Percentiles rank a stretch among this genome's conserved stretches.
These are phyloP conservation scores for Oehlia diaphana DNA, from an alignment of 192 early-diverging fungal species.

Conservation along the genomic window DNA sequence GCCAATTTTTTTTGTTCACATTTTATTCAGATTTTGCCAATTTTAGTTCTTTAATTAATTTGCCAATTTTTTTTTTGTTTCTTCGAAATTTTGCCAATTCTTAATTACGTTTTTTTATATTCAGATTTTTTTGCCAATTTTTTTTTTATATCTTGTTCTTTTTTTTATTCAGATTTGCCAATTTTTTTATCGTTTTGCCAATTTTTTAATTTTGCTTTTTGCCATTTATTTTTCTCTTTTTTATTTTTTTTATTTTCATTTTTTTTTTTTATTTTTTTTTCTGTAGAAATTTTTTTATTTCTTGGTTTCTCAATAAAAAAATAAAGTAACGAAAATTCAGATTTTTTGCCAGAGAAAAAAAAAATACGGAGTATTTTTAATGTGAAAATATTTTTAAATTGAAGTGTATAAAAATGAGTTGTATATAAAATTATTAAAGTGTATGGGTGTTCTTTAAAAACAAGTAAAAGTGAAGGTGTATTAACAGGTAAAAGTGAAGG, in stretches of 20 bases:
- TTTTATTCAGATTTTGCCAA: conserved; percentile 16
- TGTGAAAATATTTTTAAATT: too few species aligned
- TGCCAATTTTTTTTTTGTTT: not conserved
- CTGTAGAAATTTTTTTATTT: not conserved
- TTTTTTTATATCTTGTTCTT: not conserved
- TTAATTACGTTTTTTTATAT: not conserved
- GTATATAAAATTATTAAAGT: too few species aligned
- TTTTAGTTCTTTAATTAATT: not conserved
- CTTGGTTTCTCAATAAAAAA: not conserved
- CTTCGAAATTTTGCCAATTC: conserved; percentile 13
- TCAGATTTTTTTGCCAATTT: not conserved
- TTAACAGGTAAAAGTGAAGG: too few species aligned
- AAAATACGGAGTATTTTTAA: too few species aligned
- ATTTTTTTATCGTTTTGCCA: not conserved
- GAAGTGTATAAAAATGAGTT: too few species aligned
- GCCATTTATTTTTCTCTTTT: not conserved
- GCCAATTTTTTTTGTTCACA: conserved; percentile 14
- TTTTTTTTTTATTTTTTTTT: not conserved
- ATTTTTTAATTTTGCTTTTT: not conserved
- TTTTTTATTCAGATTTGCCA: conserved; percentile 16
- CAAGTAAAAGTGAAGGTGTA: too few species aligned
- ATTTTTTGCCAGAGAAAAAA: too few species aligned
- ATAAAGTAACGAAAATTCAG: too few species aligned
- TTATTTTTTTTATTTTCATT: not conserved
- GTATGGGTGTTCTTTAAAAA: too few species aligned